Evolutionary conservation across 192 early-diverging fungal species (phyloP).

Genomic region (Gamsiella multidivaricata): DNA sequence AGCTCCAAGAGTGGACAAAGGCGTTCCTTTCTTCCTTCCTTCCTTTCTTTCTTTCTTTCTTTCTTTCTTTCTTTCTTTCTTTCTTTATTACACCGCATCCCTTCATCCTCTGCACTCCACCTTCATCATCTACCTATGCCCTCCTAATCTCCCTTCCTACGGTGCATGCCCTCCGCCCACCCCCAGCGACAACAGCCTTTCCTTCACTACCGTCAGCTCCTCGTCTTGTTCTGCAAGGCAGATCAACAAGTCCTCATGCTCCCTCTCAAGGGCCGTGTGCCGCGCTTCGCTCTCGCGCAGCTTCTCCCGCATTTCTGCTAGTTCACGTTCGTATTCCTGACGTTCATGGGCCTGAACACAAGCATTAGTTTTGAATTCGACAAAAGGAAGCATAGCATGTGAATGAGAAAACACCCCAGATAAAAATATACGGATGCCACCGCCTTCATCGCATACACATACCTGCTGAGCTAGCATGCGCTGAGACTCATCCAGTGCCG

Average conservation of each 20-base stretch:
- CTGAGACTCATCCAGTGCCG: conserved; percentile 17
- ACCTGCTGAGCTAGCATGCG: conserved; percentile 21
- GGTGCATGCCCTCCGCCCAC: not conserved
- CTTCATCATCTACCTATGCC: not conserved
- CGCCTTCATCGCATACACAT: not conserved
- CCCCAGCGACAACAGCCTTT: conserved; percentile 16
- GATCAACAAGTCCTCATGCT: conserved; percentile 85
- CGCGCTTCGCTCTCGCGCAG: conserved; percentile 12
- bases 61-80: not conserved
- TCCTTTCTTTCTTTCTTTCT: not conserved
- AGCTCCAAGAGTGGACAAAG: too few species aligned
- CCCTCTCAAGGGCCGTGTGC: conserved; percentile 62
- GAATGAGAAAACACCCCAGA: too few species aligned
- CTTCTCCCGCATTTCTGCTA: conserved; percentile 13
- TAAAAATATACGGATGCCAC: too few species aligned
- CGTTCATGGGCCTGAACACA: conserved; percentile 18
- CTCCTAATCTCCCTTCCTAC: not conserved
- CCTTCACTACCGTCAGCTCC: conserved; percentile 37
- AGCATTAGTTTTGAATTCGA: not conserved
- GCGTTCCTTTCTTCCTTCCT: not conserved
- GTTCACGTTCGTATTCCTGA: conserved; percentile 17
- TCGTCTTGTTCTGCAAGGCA: conserved; percentile 88
- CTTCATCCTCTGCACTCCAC: not conserved
- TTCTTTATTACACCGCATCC: not conserved
- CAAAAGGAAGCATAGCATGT: too few species aligned